Conservation (phyloP, 306 rosid species). For the Rosa lucieae region DNA sequence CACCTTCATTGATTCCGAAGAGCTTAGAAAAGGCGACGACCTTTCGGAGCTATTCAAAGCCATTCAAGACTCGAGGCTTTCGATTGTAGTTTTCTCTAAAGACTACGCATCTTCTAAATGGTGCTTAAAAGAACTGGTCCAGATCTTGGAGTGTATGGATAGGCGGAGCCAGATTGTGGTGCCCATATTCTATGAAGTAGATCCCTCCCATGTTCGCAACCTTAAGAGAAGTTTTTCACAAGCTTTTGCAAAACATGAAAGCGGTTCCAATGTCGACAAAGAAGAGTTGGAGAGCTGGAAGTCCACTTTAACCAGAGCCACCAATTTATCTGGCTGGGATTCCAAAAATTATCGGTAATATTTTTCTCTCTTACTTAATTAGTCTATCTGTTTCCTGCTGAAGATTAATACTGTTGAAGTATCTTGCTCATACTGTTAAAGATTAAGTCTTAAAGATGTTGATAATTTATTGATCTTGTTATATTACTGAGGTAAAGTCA, state of each 20-base stretch:
- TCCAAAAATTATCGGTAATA: not conserved
- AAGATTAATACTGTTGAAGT: no score
- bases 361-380: not conserved
- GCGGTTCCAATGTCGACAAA: not conserved
- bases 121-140: conserved; percentile 15
- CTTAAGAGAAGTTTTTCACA: not conserved
- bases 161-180: not conserved
- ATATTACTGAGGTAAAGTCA: no score
- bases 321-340: not conserved
- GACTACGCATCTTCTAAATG: not conserved
- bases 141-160: not conserved
- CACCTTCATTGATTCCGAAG: not conserved
- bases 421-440: no score
- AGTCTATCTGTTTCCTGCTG: not conserved
- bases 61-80: not conserved
- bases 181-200: conserved; percentile 12
- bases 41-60: not conserved
- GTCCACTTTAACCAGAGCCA: not conserved
- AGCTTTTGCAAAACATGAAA: not conserved
- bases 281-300: not conserved
- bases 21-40: not conserved
- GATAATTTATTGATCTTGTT: no score
- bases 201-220: not conserved
- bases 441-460: no score
- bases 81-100: not conserved